Base-by-base conservation (phyloP, 257 asterid species). In the Nicotiana benthamiana region DNA sequence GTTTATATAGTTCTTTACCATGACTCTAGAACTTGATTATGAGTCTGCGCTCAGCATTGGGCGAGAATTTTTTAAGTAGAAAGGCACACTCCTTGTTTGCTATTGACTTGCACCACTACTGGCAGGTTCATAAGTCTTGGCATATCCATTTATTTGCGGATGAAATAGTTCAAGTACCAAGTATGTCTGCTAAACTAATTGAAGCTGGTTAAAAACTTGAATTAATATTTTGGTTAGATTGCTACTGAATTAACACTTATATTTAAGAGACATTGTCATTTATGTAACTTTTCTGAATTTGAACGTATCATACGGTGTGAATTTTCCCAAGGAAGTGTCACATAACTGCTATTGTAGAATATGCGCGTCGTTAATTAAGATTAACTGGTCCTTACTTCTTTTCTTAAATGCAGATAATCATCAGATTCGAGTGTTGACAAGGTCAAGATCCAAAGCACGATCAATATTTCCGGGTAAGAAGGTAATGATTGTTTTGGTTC, bases 401-500 rank as follows among this genome's bases (percentile, higher is more conserved):
- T 5, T 85, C 30, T 78, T 75, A 82, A 85, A 79, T 89, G 83
- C 79, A 95, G 98, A 91, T 86, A 88, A 90, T 76, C 99, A 92
- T 86, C 88, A 85, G 26, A 91, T 95, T 74, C 90, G 87, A 80
- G 98, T 93, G 53, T 86, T 95, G 87, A 95, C 99, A 30, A 86
- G 99, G 83, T 93, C 97, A 32, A 91, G 82, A 86, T 86, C 96
- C 60, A 95, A 86, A 60, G 97, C 98, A 61, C 89, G 77, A 75
- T 86, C 92, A 32, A 85, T 90, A 86, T 95, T 93, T 87, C 95
- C 98, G 82, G 99, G 99, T 95, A 95, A 92, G 98, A 90, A 95
- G 97, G 95, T 92, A 93, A 95, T 87, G 87, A 83, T 88, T 86
- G 81, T 82, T 79, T 84, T 80, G 82, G 59, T 82, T 67, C 62